Evolutionary conservation across 495 filamentous ascomycete genomes (phyloP), one percentile per base, ranked within the genome.

Genomic region (Aspergillus ellipticus): DNA sequence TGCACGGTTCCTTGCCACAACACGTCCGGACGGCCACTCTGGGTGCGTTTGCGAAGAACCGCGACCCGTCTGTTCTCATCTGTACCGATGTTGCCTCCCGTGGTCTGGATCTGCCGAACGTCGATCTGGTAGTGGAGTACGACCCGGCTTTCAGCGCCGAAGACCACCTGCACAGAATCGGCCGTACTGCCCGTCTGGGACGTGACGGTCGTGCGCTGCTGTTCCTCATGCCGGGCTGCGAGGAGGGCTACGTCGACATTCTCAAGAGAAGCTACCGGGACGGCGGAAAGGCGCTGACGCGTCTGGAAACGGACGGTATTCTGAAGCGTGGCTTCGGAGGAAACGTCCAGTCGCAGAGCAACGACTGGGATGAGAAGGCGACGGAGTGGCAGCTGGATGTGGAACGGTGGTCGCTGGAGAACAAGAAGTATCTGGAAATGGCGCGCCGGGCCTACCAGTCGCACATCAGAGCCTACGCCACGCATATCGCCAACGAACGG

Each of bases 41-140:
- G 8, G 75, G 82, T 42, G 81, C 89, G 13, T 98, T 94, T 74
- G 81, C 87, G 21, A 65, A 66, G 37, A 84, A 79, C 55, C 56
- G 55, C 7, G 78, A 87, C 2, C 83, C 93, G 1, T 82, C 84
- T 0, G 82, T 97, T 17, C 82, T 98, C 51, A 80, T 98, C 63
- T 96, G 90, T 65, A 97, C 94, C 6, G 94, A 97, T 62, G 93
- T 98, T 42, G 89, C 93, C 17, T 92, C 94, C 17, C 89, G 94
- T 51, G 94, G 94, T 64, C 82, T 97, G 28, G 94, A 98, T 73
- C 78, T 98, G 3, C 92, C 93, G 1, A 92, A 96, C 42, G 88
- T 97, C 37, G 94, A 98, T 62, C 79, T 96, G 16, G 88, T 97
- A 28, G 81, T 97, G 54, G 93, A 98, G 66, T 97, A 94, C 68